A percentile compares a stretch with the other conserved stretches of the same genome.
Evolutionary conservation across 768 basidiomycete species (phyloP).

Genomic region (Auricularia sp.): DNA sequence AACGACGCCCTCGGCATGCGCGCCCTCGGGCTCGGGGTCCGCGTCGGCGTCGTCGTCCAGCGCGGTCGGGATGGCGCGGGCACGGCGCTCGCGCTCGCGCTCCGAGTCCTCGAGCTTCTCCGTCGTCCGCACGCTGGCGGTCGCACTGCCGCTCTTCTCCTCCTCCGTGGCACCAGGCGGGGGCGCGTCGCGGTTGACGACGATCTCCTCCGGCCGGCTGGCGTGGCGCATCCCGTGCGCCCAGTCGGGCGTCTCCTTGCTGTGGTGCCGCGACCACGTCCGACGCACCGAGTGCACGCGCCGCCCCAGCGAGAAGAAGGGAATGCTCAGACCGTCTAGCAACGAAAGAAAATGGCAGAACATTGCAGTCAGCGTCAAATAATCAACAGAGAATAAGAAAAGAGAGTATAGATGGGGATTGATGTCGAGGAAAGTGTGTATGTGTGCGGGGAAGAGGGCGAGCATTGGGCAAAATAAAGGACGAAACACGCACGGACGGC

Average conservation of each 20-base stretch:
- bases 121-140: constrained; percentile 8
- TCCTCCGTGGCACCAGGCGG: constrained; percentile 23
- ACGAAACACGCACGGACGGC: constrained; percentile 36
- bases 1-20: neutral
- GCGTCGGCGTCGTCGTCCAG: neutral
- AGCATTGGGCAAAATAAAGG: neutral
- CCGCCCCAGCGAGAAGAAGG: constrained; percentile 84
- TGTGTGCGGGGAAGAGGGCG: neutral
- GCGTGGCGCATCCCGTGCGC: constrained; percentile 66
- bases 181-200: constrained; percentile 71
- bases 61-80: neutral
- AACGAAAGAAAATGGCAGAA: neutral
- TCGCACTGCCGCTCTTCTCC: constrained; percentile 1
- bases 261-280: constrained; percentile 78
- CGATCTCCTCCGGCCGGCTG: constrained; percentile 60
- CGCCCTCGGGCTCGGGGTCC: neutral
- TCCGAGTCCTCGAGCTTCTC: neutral
- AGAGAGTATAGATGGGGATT: neutral
- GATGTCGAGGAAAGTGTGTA: neutral
- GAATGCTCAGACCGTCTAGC: constrained; percentile 77
- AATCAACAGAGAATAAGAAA: neutral
- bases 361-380: neutral
- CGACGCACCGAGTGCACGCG: constrained; percentile 86
- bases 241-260: constrained; percentile 64
- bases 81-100: neutral